Percentiles rank a stretch among this genome's conserved stretches.
Evolutionary conservation across 2,329 filamentous ascomycete species (phyloP).

Genomic region (Aspergillus texensis): DNA sequence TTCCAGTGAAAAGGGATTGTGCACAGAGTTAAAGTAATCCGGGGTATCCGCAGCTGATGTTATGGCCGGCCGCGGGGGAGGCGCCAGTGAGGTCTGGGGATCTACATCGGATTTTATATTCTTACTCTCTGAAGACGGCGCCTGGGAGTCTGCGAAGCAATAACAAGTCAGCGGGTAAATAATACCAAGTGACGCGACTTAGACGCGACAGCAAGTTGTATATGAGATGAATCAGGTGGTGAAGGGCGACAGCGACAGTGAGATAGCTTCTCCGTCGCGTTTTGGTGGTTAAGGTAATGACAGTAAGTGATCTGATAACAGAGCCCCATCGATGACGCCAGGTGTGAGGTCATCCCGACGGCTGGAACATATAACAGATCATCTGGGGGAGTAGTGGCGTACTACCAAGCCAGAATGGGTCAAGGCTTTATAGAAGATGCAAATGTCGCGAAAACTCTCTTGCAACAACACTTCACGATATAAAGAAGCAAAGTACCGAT

Average conservation of each 20-base stretch:
- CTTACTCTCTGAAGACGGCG: constrained; percentile 36
- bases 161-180: constrained; percentile 24
- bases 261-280: constrained; percentile 20
- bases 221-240: constrained; percentile 15
- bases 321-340: constrained; percentile 38
- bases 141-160: constrained; percentile 31
- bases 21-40: constrained; percentile 69
- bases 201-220: constrained; percentile 4
- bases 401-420: constrained; percentile 33
- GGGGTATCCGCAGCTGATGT: constrained; percentile 61
- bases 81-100: constrained; percentile 66
- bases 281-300: neutral
- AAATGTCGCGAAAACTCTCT: constrained; percentile 10
- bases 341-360: constrained; percentile 41
- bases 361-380: constrained; percentile 29
- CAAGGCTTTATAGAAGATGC: constrained; percentile 17
- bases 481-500: constrained; percentile 5
- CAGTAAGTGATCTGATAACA: constrained; percentile 22
- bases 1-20: constrained; percentile 64
- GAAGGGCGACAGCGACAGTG: constrained; percentile 19
- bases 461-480: constrained; percentile 7
- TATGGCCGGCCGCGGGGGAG: constrained; percentile 63
- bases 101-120: constrained; percentile 55
- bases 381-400: constrained; percentile 33
- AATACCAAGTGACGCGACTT: neutral